Percentiles rank a stretch among this genome's conserved stretches.
Evolutionary conservation across 768 basidiomycete genomes (phyloP).

Genomic region (Coprinopsis strossmayeri): DNA sequence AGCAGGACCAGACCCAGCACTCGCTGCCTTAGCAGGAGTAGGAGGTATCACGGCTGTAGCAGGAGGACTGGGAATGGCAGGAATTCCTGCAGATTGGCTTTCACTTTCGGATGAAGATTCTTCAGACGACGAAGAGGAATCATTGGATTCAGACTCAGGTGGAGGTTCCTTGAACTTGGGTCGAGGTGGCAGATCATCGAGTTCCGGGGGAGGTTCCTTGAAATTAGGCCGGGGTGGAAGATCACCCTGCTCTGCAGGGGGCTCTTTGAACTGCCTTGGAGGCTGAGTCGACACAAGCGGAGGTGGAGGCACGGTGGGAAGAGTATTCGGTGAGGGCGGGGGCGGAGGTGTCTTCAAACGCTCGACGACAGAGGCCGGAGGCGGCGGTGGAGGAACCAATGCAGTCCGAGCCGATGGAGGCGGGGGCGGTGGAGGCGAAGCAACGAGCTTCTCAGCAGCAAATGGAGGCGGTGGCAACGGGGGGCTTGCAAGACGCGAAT

Average conservation of each 20-base stretch:
- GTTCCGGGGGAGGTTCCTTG: constrained; percentile 42
- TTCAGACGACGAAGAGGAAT: background rate
- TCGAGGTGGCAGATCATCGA: constrained; percentile 22
- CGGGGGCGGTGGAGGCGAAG: constrained; percentile 26
- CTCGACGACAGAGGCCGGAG: constrained; percentile 19
- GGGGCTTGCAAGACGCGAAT: constrained; percentile 17
- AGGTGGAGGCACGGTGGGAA: constrained; percentile 20
- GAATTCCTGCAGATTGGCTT: background rate
- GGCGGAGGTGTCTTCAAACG: constrained; percentile 24
- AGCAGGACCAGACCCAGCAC: too few relatives aligned
- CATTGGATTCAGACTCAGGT: constrained; percentile 4
- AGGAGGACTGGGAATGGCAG: constrained; percentile 25
- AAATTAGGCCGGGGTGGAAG: constrained; percentile 37
- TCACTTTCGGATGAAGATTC: background rate
- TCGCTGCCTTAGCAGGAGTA: constrained; percentile 39
- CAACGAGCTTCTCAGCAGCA: constrained; percentile 14
- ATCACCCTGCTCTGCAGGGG: constrained; percentile 22
- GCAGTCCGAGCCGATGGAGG: constrained; percentile 15
- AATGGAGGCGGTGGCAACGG: constrained; percentile 23
- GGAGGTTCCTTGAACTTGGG: constrained; percentile 13
- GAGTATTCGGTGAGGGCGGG: constrained; percentile 24
- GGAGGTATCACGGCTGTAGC: constrained; percentile 45
- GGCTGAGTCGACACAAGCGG: background rate
- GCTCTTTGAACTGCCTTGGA: constrained; percentile 48
- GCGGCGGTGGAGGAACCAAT: constrained; percentile 21